Base-by-base conservation (phyloP, 2,329 filamentous ascomycete genomes). In the Fusarium poae region DNA sequence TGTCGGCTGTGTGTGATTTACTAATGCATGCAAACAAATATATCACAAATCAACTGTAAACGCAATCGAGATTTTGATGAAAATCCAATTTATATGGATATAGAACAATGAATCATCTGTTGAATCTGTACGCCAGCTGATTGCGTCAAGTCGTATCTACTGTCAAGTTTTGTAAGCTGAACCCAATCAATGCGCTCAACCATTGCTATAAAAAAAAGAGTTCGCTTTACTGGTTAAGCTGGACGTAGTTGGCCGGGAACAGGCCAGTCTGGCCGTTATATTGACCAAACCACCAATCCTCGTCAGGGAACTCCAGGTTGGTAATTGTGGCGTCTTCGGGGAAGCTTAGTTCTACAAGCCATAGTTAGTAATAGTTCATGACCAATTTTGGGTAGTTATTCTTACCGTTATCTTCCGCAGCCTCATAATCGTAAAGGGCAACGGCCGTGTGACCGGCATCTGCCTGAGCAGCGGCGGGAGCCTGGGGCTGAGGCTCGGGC, bases 281-380 rank as follows among this genome's bases (percentile, higher is more conserved):
- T 75, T 92, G 89, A 61, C 96, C 96, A 74, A 95, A 92, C 96
- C 96, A 99, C 96, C 96, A 99, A 77, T 99, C 96, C 71, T 98
- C 95, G 75, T 98, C 96, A 3, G 96, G 96, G 80, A 98, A 98
- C 83, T 97, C 93, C 69, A 99, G 83, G 76, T 91, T 87, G 29
- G 87, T 91, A 73, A 99, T 91, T 67, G 84, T 93, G 39, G 92
- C 95, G 30, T 92, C 91, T 75, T 99, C 96, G 4, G 93, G 93
- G 83, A 99, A 99, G 78, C 91, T 94, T 68, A 89, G 76, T 72
- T 89, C 87, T 89, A 73, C 50, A 29, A 72, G 75, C 54, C 75
- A 75, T 64, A 76, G 74, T 64, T 27, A 69, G 67, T 35, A 43
- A 29, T 35, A 27, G 25, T 25, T 37, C 13, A 13, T 23, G 12